Evolutionary conservation across 1,284 basidiomycete genomes (phyloP), one percentile per base, ranked within the genome.

Genomic region (Rhodotorula sp.): DNA sequence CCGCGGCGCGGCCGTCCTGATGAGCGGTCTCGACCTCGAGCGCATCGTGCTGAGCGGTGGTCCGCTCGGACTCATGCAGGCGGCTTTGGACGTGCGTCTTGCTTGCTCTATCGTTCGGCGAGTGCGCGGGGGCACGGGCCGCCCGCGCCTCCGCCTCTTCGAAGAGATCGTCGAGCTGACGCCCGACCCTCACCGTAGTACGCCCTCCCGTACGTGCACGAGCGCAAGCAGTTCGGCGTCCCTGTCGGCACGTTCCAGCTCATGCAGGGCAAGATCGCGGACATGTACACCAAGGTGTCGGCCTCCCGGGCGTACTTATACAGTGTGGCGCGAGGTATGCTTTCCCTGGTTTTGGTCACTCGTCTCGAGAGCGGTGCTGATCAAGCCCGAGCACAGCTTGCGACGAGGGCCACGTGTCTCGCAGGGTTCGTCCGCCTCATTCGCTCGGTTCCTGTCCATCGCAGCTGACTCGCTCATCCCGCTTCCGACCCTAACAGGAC

Each of bases 271-370:
- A 82, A 84, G 78, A 79, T 84, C 69, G 84, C 84, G 25, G 94
- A 97, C 81, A 97, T 97, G 94, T 97, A 97, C 81, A 97, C 94
- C 25, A 93, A 91, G 81, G 84, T 97, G 63, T 91, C 89, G 77
- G 91, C 94, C 8, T 91, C 91, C 68, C 85, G 95, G 66, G 86
- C 92, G 45, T 97, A 97, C 81, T 92, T 96, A 58, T 97, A 97
- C 81, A 90, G 92, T 41, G 94, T 97, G 34, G 93, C 91, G 9
- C 85, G 89, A 23, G 69, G 73, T 74, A 34, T 34, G 46, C 44
- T 21, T 48, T 19, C 13, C 17, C 50, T 46, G 21, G 2, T 42
- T 10, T 27, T 46, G 16, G 16, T 53, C 27, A 7, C 19, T n/a
- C 27, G 21, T 27, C 21, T 23, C 41, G 41, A 14, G 7, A 57